Evolutionary conservation across 2,329 filamentous ascomycete species (phyloP).

Genomic region (Elsinoe necatrix): DNA sequence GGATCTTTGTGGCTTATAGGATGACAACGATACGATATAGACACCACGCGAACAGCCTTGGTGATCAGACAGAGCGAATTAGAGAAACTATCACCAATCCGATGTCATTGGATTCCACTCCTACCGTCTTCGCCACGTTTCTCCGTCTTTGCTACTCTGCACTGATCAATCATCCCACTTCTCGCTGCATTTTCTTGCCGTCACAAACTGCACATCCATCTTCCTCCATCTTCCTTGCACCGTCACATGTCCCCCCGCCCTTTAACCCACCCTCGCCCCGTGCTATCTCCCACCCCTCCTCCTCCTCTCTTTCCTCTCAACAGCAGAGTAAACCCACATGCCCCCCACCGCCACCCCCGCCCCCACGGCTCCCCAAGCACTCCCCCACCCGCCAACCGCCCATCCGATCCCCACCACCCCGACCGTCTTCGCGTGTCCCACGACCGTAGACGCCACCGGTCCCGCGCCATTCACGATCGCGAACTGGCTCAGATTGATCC

Average conservation of each 20-base stretch:
- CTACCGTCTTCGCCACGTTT: no score
- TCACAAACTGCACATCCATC: no score
- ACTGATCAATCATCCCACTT: no score
- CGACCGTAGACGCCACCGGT: slow-evolving; percentile 28
- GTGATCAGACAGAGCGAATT: no score
- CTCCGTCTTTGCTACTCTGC: no score
- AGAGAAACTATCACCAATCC: background rate
- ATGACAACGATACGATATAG: background rate
- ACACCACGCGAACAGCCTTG: no score
- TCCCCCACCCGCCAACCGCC: slow-evolving; percentile 23
- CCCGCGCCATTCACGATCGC: slow-evolving; percentile 29
- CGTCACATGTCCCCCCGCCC: no score
- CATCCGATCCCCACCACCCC: slow-evolving; percentile 28
- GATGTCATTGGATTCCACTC: no score
- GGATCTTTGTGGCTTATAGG: slow-evolving; percentile 40
- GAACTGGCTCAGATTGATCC: slow-evolving; percentile 48
- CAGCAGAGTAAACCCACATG: slow-evolving; percentile 23
- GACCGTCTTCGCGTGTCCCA: slow-evolving; percentile 31
- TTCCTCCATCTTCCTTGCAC: no score
- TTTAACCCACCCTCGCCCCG: slow-evolving; percentile 14
- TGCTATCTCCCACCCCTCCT: background rate
- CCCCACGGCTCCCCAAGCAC: slow-evolving; percentile 25
- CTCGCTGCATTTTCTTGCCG: no score
- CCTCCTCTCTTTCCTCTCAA: slow-evolving; percentile 5
- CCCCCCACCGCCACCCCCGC: slow-evolving; percentile 27